Evolutionary conservation across 192 early-diverging fungal genomes (phyloP), one percentile per base, ranked within the genome.

Genomic region (Obelidium mucronatum): DNA sequence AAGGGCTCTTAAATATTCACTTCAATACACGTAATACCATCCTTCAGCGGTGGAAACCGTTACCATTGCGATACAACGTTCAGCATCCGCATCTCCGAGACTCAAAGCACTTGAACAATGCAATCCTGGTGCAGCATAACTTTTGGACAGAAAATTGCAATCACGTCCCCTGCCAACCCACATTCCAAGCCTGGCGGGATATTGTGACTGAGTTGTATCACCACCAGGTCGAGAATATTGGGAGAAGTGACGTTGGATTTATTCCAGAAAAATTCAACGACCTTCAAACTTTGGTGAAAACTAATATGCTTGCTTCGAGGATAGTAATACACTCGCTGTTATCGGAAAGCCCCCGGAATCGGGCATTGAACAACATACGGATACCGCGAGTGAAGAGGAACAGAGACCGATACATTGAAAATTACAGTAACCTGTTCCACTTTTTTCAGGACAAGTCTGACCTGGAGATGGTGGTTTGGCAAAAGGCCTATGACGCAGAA

Each of bases 1-100:
- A 64, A 64, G 34, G 0, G 17, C 28, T 64, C 62, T 37, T 64
- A 8, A 64, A 64, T 37, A 5, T 26, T 37, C 8, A 19, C 24
- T 64, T 64, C 39, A 28, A n/a, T n/a, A n/a, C n/a, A n/a, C n/a
- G n/a, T n/a, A n/a, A n/a, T n/a, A n/a, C n/a, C n/a, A n/a, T n/a
- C n/a, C n/a, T n/a, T n/a, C n/a, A n/a, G n/a, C n/a, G n/a, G n/a
- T 64, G 62, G 62, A 34, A 5, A 6, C 34, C n/a, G 4, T 13
- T 68, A 22, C 66, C 66, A 33, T 40, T 44, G 22, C 6, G 17
- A 6, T 68, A 48, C 44, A 68, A 68, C 44, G 17, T 31, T 5
- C 66, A 68, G 44, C 66, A 68, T 68, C 66, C 66, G 4, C 17
- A n/a, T n/a, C 44, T 68, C 8, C 55, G 30, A 22, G 22, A 22